Conservation (phyloP, 2,329 filamentous ascomycete genomes). For the Aspergillus tubingensis region DNA sequence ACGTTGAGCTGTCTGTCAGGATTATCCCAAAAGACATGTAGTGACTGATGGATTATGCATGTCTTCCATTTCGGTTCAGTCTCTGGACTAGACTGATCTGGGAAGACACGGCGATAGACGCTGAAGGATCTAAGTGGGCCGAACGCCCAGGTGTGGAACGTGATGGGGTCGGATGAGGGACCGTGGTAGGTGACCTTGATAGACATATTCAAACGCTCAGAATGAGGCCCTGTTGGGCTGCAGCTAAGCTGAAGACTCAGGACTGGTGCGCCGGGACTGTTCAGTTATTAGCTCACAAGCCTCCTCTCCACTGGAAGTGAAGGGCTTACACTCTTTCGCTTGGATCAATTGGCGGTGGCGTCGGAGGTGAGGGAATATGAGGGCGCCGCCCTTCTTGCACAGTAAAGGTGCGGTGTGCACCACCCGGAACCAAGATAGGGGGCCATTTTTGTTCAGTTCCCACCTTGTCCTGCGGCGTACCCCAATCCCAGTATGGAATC, state of each 20-base stretch:
- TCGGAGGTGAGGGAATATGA: not conserved
- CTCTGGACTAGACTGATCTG: conserved; percentile 2
- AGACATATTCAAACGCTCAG: not conserved
- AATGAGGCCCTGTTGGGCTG: not conserved
- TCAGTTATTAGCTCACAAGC: not conserved
- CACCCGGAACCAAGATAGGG: not conserved
- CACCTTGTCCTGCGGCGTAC: not conserved
- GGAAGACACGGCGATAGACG: conserved; percentile 4
- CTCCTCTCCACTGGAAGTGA: not conserved
- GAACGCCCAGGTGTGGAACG: conserved; percentile 7
- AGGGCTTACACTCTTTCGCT: conserved; percentile 3
- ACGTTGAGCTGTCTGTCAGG: not conserved
- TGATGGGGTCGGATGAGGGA: conserved; percentile 5
- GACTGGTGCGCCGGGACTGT: conserved; percentile 3
- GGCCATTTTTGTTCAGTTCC: not conserved
- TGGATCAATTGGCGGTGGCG: conserved; percentile 2
- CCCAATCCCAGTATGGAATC: conserved; percentile 6
- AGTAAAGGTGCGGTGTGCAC: not conserved
- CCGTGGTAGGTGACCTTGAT: conserved; percentile 8
- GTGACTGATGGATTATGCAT: no score
- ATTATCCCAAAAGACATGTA: conserved; percentile 2
- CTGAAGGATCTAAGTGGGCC: not conserved
- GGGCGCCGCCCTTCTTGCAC: not conserved
- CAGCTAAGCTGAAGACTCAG: not conserved
- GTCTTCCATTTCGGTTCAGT: conserved; percentile 9